Conservation (phyloP, 192 early-diverging fungal species). For the Podila verticillata region DNA sequence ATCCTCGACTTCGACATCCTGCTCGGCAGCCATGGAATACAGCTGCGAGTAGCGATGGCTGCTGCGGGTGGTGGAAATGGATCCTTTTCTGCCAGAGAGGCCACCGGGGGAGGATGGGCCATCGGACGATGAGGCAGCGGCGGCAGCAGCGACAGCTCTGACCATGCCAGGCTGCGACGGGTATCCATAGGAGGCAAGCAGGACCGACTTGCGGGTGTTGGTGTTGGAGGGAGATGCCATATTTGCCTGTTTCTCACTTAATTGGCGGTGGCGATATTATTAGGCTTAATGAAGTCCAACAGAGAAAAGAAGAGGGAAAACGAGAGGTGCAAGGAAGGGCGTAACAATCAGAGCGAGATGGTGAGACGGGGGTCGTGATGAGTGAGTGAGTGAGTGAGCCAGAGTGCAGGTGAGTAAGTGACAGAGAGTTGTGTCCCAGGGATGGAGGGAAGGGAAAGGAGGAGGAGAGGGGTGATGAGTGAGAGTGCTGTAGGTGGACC, state of each 20-base stretch:
- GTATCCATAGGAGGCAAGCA: constrained; percentile 49
- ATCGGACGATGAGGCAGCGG: constrained; percentile 23
- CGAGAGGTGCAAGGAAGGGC: too few relatives aligned
- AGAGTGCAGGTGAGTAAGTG: background rate
- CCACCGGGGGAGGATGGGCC: constrained; percentile 21
- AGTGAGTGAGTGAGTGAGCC: background rate
- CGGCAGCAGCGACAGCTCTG: constrained; percentile 45
- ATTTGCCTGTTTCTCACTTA: too few relatives aligned
- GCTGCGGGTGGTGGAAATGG: constrained; percentile 60
- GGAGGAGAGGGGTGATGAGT: background rate
- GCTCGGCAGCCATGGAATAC: constrained; percentile 88
- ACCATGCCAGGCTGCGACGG: constrained; percentile 48
- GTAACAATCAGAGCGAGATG: background rate
- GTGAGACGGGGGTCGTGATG: background rate
- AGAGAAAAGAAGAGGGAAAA: too few relatives aligned
- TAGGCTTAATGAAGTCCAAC: too few relatives aligned
- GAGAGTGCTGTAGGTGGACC: too few relatives aligned
- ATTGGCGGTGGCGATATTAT: too few relatives aligned
- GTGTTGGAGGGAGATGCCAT: constrained; percentile 38
- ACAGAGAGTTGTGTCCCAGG: background rate
- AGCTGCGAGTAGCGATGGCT: constrained; percentile 78
- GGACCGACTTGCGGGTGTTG: constrained; percentile 41
- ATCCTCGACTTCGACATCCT: constrained; percentile 93
- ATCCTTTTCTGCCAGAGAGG: constrained; percentile 38
- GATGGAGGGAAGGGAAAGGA: background rate